Base-by-base conservation (phyloP, 2,329 filamentous ascomycete genomes). In the Raffaelea ambrosiae region DNA sequence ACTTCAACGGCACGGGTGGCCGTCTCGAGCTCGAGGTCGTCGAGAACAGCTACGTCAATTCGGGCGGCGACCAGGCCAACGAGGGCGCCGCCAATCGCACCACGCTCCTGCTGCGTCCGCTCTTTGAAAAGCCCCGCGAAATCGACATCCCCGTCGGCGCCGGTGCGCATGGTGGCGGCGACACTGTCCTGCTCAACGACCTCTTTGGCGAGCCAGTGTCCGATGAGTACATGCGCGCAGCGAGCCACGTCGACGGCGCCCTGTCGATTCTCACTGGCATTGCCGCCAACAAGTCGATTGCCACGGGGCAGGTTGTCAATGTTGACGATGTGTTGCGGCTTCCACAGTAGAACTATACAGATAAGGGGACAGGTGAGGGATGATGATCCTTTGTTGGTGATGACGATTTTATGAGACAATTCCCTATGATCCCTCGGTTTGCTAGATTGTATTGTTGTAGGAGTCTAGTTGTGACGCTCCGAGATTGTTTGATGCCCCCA, bases 111-210 rank as follows among this genome's bases (percentile, higher is more conserved):
- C 55, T 82, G 23, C 61, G 76, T 45, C 74, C 70, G 11, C 53
- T 81, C 36, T 79, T 82, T 48, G 71, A 74, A 55, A 76, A 69
- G 51, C 69, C 70, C 0, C 57, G 63, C 5, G 64, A 69, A 31
- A 59, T 72, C 14, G 60, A 66, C 26, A 62, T 73, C 41, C 58
- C 61, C 3, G 60, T 65, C 22, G 63, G 63, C 11, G 57, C 61
- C 5, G 70, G 70, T 13, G 67, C 67, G 0, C 70, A 73, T 54
- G 70, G 70, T 11, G 70, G 70, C 13, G 70, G 70, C 3, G 70
- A 73, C 54, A 65, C 68, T 5, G 63, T 70, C 4, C 54, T 73
- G 40, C 55, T 73, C 36, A 61, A 63, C 18, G 69, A 72, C 59
- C 49, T 72, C 5, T 70, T 72, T 53, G 66, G 67, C 0, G 61